Percentiles rank a stretch among this genome's conserved stretches.
Evolutionary conservation across 345 rosid species (phyloP).

Genomic region (Hypericum androsaemum): DNA sequence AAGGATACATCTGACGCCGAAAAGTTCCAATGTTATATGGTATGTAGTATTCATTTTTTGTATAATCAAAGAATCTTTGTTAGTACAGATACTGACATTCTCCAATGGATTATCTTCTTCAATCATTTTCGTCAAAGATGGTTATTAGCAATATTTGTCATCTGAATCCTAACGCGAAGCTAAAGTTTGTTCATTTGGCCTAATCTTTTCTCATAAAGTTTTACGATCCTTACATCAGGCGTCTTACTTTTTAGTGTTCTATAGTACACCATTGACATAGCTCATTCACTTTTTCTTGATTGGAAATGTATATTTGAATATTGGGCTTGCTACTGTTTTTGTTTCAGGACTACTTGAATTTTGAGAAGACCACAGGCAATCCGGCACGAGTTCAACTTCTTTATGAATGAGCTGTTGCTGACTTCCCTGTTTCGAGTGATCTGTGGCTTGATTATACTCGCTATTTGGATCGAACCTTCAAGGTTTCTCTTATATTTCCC

Average conservation of each 20-base stretch:
- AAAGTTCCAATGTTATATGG: slow-evolving; percentile 68
- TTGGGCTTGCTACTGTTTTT: slow-evolving; percentile 1
- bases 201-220: no score
- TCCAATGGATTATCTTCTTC: no score
- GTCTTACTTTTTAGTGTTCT: no score
- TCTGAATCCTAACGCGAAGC: no score
- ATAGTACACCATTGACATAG: no score
- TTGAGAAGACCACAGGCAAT: slow-evolving; percentile 68
- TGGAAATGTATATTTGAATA: slow-evolving; percentile 1
- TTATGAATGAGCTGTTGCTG: slow-evolving; percentile 75
- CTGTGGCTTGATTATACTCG: slow-evolving; percentile 75
- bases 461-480: slow-evolving; percentile 76
- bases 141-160: no score
- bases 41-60: slow-evolving; percentile 1
- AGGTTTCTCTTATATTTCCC: slow-evolving; percentile 32
- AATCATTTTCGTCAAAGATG: no score
- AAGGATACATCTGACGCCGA: slow-evolving; percentile 49
- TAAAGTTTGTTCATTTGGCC: no score
- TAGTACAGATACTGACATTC: no score
- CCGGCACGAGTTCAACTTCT: slow-evolving; percentile 78
- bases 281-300: not conserved
- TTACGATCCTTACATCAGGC: no score
- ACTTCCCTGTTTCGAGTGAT: slow-evolving; percentile 76
- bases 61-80: not conserved
- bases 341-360: slow-evolving; percentile 69